Conservation (phyloP, 306 rosid genomes). For the Ormosia emarginata region DNA sequence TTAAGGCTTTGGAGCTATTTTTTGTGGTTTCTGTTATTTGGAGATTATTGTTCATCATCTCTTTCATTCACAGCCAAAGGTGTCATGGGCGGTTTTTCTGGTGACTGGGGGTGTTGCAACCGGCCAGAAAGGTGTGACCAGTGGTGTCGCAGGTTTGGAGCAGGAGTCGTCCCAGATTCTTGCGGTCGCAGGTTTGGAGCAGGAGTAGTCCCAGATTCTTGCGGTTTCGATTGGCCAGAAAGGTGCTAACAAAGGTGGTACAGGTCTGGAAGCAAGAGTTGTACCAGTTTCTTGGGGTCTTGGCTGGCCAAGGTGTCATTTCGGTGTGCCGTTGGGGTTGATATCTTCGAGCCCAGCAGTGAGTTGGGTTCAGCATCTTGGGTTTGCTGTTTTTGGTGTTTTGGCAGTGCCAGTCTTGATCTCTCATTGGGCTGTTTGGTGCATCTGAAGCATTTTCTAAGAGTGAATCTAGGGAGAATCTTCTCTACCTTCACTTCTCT, state of each 20-base stretch:
- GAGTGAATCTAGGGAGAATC: background rate
- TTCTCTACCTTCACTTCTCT: background rate
- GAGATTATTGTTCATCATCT: too few relatives aligned
- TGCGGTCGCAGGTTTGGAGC: background rate
- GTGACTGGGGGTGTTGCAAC: too few relatives aligned
- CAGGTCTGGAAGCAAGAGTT: background rate
- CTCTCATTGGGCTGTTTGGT: background rate
- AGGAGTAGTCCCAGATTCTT: constrained; percentile 1
- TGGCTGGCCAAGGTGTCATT: background rate
- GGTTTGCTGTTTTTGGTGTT: background rate
- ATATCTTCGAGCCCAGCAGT: background rate
- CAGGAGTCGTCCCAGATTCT: background rate
- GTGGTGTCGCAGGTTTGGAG: too few relatives aligned
- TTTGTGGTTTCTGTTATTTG: too few relatives aligned
- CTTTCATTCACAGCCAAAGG: too few relatives aligned
- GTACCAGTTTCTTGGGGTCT: constrained; percentile 4
- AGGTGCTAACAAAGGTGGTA: too few relatives aligned
- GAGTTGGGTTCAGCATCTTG: background rate
- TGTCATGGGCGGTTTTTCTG: too few relatives aligned
- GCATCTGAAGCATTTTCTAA: background rate
- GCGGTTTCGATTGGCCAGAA: background rate
- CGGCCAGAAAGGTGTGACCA: too few relatives aligned
- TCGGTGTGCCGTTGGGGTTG: background rate
- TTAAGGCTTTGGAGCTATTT: too few relatives aligned
- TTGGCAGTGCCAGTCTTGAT: background rate